Percentiles rank a stretch among this genome's conserved stretches.
Conservation (phyloP, 805 yeast species). For the Ogataea populi-albae region DNA sequence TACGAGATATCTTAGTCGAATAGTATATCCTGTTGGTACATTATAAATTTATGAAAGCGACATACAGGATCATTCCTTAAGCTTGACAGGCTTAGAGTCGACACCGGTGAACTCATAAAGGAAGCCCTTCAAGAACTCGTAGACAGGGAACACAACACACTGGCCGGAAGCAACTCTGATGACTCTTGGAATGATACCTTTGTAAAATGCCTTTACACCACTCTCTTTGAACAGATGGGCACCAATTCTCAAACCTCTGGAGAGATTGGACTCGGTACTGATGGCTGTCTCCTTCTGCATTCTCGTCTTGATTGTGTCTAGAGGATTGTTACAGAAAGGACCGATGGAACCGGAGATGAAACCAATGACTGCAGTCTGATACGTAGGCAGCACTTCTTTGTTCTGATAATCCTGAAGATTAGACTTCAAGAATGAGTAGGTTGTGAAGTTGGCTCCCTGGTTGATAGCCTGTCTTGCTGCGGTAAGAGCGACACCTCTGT, state of each 20-base stretch:
- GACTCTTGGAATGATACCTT: constrained; percentile 97
- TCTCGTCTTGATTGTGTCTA: constrained; percentile 95
- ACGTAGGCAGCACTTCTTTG: constrained; percentile 67
- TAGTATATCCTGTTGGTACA: too few relatives aligned
- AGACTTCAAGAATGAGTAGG: constrained; percentile 81
- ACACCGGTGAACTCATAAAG: constrained; percentile 44
- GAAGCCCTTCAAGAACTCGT: constrained; percentile 76
- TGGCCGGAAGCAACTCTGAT: constrained; percentile 99
- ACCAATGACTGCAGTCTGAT: constrained; percentile 93
- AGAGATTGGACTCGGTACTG: constrained; percentile 62
- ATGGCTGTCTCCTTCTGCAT: constrained; percentile 85
- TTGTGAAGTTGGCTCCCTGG: constrained; percentile 98
- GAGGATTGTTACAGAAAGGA: constrained; percentile 95
- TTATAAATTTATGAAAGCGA: too few relatives aligned
- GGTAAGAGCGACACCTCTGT: constrained; percentile 92
- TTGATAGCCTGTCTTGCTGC: constrained; percentile 98
- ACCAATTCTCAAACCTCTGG: constrained; percentile 78
- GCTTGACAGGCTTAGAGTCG: constrained; percentile 15
- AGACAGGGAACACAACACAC: constrained; percentile 96
- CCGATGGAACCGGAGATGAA: constrained; percentile 95
- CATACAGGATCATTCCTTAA: constrained; percentile 15
- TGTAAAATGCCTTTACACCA: constrained; percentile 84
- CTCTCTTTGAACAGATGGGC: constrained; percentile 80
- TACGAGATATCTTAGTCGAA: too few relatives aligned
- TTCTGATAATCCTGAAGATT: constrained; percentile 60